phyloP scores from a whole-genome alignment of 1,139 yeast genomes.

The Candida gigantensis region DNA sequence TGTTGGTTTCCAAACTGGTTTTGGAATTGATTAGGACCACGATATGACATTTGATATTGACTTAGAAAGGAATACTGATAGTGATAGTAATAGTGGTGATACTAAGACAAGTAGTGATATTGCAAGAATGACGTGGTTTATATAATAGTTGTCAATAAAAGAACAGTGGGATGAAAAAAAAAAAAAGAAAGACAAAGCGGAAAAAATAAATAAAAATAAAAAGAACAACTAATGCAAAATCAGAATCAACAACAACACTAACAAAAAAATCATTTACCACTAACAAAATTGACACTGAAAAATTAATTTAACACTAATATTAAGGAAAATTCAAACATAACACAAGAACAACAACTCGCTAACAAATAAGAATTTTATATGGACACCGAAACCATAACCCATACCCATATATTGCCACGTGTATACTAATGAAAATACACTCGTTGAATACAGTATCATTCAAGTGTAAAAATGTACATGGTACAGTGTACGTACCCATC shows the following conservation, averaged over 20 bases:
- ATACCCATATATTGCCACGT: too few relatives aligned
- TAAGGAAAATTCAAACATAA: too few relatives aligned
- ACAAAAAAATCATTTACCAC: neutral
- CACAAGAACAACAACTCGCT: too few relatives aligned
- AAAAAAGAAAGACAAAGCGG: neutral
- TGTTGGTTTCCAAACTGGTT: constrained; percentile 27
- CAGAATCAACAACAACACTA: neutral
- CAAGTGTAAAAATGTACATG: neutral
- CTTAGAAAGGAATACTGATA: neutral
- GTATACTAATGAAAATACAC: too few relatives aligned
- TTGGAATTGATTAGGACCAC: constrained; percentile 37
- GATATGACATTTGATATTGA: constrained; percentile 28
- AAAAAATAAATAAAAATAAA: neutral
- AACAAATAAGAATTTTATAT: too few relatives aligned
- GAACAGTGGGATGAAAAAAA: neutral
- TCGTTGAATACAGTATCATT: too few relatives aligned
- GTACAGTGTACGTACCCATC: neutral
- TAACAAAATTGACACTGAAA: too few relatives aligned
- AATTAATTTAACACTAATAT: too few relatives aligned
- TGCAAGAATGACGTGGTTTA: too few relatives aligned
- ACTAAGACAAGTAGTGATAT: too few relatives aligned
- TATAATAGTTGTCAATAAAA: neutral
- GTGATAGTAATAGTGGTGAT: neutral
- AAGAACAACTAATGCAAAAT: neutral
- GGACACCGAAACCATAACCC: too few relatives aligned